phyloP scores from a whole-genome alignment of 164 flowering plant species.

The Nelumbo lutea region DNA sequence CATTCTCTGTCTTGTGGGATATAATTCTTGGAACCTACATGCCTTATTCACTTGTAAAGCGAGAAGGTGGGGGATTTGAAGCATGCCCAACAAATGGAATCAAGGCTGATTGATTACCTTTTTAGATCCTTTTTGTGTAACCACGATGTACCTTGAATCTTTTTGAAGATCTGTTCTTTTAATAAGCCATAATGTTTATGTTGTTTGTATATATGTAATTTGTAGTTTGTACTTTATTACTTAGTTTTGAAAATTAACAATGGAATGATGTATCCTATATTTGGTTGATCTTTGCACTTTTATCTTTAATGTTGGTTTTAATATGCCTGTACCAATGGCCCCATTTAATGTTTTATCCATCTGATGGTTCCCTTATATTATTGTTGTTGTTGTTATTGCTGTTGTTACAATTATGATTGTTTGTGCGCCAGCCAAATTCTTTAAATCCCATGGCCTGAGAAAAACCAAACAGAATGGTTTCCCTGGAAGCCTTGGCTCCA shows the following conservation, averaged over 20 bases:
- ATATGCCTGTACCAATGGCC: no score
- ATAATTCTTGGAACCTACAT: slow-evolving; percentile 85
- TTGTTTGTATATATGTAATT: slow-evolving; percentile 26
- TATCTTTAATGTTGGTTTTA: not conserved
- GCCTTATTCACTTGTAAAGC: slow-evolving; percentile 82
- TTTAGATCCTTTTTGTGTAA: not conserved
- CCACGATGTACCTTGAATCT: slow-evolving; percentile 8
- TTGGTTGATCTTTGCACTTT: not conserved
- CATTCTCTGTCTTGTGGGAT: slow-evolving; percentile 92
- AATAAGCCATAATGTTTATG: slow-evolving; percentile 12
- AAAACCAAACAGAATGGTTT: no score
- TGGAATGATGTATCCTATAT: not conserved
- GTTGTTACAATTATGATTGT: no score
- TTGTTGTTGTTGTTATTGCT: no score
- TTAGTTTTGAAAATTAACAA: slow-evolving; percentile 8
- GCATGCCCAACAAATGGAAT: slow-evolving; percentile 47
- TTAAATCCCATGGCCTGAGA: no score
- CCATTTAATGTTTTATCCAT: no score
- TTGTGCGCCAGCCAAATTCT: no score
- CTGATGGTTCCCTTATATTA: no score
- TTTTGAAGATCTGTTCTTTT: slow-evolving; percentile 5
- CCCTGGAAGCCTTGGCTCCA: no score
- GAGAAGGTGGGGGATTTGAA: slow-evolving; percentile 80
- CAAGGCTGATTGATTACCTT: slow-evolving; percentile 29
- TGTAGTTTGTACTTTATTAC: not conserved